Evolutionary conservation across 2,329 filamentous ascomycete genomes (phyloP).

Genomic region (Alternaria viburni): DNA sequence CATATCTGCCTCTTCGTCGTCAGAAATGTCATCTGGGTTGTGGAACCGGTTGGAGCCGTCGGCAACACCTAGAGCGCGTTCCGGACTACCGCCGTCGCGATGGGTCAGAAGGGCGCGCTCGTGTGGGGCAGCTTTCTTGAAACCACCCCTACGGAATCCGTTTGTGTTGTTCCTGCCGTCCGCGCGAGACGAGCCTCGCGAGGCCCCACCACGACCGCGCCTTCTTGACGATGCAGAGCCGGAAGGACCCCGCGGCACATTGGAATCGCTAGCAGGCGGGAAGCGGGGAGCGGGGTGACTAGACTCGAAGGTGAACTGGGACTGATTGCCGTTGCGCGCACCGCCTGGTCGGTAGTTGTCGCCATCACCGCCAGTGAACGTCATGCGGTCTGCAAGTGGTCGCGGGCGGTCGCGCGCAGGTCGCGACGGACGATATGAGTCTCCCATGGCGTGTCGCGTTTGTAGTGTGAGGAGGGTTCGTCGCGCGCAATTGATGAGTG

Average conservation of each 20-base stretch:
- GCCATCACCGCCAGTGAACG: conserved; percentile 33
- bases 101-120: conserved; percentile 53
- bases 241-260: conserved; percentile 22
- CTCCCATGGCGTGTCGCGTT: conserved; percentile 24
- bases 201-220: conserved; percentile 25
- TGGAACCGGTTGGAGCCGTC: conserved; percentile 51
- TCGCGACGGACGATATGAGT: conserved; percentile 37
- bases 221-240: conserved; percentile 10
- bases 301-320: conserved; percentile 46
- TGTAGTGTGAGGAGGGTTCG: conserved; percentile 7
- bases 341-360: conserved; percentile 37
- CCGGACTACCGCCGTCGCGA: conserved; percentile 51
- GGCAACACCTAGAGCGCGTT: conserved; percentile 54
- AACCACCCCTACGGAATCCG: conserved; percentile 22
- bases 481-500: neutral
- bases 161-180: conserved; percentile 27
- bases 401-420: conserved; percentile 28
- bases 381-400: conserved; percentile 36
- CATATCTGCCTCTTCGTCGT: conserved; percentile 45
- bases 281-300: conserved; percentile 38
- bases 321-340: conserved; percentile 18
- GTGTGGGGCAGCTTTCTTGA: conserved; percentile 46
- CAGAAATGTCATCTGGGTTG: conserved; percentile 48
- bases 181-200: conserved; percentile 19
- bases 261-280: conserved; percentile 32